These are phyloP conservation scores for Coemansia sp. DNA, from an alignment of 192 early-diverging fungal species.

Conservation along the genomic window DNA sequence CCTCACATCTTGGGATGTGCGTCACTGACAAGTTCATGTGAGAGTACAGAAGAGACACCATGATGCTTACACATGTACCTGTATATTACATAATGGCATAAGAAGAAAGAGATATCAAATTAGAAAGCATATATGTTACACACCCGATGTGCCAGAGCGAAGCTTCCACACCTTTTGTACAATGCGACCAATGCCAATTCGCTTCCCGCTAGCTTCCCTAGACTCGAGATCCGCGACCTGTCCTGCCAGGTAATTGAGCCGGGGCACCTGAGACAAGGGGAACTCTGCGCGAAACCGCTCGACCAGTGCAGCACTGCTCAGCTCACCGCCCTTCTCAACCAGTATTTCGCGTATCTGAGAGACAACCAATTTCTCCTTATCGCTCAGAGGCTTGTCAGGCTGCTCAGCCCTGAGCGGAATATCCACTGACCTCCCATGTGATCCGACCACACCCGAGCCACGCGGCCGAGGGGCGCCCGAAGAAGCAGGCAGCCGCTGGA, in stretches of 20 bases:
- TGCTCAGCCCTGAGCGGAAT: background rate
- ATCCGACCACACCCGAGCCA: conserved; percentile 5
- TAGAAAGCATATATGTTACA: background rate
- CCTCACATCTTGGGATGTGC: background rate
- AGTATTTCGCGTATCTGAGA: conserved; percentile 25
- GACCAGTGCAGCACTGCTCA: conserved; percentile 27
- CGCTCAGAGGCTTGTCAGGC: background rate
- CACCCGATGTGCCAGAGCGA: background rate
- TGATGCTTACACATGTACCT: background rate
- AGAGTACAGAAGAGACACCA: background rate
- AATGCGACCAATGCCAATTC: conserved; percentile 44
- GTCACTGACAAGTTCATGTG: background rate
- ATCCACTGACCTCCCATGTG: conserved; percentile 12
- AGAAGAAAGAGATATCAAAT: background rate
- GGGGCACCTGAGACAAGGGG: conserved; percentile 16
- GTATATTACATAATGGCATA: conserved; percentile 6
- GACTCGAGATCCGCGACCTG: conserved; percentile 36
- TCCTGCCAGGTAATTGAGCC: conserved; percentile 31
- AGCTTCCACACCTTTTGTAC: conserved; percentile 52
- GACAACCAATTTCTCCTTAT: conserved; percentile 18
- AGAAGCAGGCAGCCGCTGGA: conserved; percentile 7
- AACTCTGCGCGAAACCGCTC: conserved; percentile 27
- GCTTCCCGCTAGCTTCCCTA: conserved; percentile 10
- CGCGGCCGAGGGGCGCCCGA: background rate
- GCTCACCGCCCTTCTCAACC: conserved; percentile 27